Conservation (phyloP, 2,329 filamentous ascomycete genomes). For the Monilinia polystroma region DNA sequence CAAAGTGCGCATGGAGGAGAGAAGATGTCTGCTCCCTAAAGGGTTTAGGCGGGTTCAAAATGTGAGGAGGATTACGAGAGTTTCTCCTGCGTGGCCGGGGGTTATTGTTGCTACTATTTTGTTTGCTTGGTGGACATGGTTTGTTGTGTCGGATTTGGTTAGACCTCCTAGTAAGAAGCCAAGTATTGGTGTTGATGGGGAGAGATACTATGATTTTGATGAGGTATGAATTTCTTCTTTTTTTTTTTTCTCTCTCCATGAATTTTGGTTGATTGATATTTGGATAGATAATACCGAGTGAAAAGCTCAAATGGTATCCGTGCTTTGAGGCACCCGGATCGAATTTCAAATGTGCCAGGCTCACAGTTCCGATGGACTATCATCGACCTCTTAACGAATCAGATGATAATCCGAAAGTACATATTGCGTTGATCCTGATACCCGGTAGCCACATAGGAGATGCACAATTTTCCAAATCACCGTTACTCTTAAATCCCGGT, state of each 20-base stretch:
- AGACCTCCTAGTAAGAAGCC: not conserved
- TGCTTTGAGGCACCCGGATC: conserved; percentile 39
- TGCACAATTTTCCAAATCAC: conserved; percentile 42
- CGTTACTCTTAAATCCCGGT: conserved; percentile 49
- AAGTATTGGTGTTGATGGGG: not conserved
- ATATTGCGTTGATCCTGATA: conserved; percentile 34
- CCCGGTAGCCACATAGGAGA: conserved; percentile 29
- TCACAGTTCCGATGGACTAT: conserved; percentile 51
- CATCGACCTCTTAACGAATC: conserved; percentile 43
- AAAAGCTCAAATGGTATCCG: conserved; percentile 47
- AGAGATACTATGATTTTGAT: conserved; percentile 18
- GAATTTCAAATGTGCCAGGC: conserved; percentile 44
- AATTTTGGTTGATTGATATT: not conserved
- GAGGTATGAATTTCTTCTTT: not conserved
- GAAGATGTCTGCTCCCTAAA: conserved; percentile 22
- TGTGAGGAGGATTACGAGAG: not conserved
- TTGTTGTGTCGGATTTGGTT: conserved; percentile 16
- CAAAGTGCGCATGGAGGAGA: conserved; percentile 3
- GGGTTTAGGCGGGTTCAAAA: not conserved
- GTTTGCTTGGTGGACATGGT: conserved; percentile 24
- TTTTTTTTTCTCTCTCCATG: not conserved
- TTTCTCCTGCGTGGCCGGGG: conserved; percentile 15
- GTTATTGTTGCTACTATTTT: conserved; percentile 18
- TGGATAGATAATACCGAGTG: conserved; percentile 46
- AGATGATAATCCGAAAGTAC: conserved; percentile 35